Evolutionary conservation across 169 alveolate genomes (phyloP), one percentile per base, ranked within the genome.

Genomic region (Haemoproteus tartakovskyi): DNA sequence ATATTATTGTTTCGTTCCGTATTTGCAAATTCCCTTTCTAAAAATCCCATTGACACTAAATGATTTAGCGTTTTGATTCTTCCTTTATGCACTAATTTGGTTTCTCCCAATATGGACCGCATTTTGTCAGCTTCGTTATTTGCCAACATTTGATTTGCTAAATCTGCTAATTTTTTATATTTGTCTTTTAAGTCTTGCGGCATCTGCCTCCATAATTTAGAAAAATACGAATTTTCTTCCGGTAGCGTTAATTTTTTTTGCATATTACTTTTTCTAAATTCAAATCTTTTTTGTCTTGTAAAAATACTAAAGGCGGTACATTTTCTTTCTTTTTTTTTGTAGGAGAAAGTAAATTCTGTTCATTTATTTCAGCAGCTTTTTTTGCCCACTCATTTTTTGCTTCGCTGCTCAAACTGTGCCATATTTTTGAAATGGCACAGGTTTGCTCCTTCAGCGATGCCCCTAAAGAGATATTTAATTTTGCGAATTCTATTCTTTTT

Each of bases 291-390:
- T 21, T 67, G 74, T 6, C 82, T 37, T 12, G 82, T 70, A 67
- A 67, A 67, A 26, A 67, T 67, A 27, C 82, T 67, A 18, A 67
- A 67, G 2, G 82, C 82, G 36, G 82, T 67, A 36, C 51, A 67
- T 41, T 67, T 67, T 67, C 82, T 67, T 67, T 67, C 56, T 40
- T 67, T 67, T 19, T 67, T 67, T 67, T 67, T 38, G 51, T 67
- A n/a, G 51, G 82, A 9, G 50, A 67, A 9, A 67, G 26, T 12
- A 24, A 67, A 16, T 67, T 67, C 29, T 67, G 74, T 46, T 67
- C 82, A 67, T 67, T 67, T 52, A 67, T 67, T 67, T 67, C 56
- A 2, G 82, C 51, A 3, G 82, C 82, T 6, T 67, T 67, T 9
- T 24, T 40, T 27, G 82, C 82, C 82, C 82, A 67, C 26, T 67